A percentile compares a stretch with the other conserved stretches of the same genome.
Evolutionary conservation across 352 stramenopile genomes (phyloP).

Genomic region (Globisporangium lucens): DNA sequence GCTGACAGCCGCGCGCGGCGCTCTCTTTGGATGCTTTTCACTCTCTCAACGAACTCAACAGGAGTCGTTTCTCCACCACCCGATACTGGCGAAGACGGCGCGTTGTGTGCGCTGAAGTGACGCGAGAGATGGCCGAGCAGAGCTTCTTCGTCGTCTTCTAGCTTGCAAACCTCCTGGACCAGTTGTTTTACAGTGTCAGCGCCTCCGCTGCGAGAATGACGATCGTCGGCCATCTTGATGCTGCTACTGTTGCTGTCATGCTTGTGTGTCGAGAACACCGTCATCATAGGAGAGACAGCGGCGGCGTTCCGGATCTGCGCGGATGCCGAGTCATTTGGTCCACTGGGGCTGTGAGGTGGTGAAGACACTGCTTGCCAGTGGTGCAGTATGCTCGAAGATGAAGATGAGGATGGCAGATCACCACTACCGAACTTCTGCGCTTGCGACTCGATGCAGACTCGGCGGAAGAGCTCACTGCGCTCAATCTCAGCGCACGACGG

Average conservation of each 20-base stretch:
- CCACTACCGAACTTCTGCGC: neutral
- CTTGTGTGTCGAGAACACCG: neutral
- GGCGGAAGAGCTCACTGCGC: conserved; percentile 13
- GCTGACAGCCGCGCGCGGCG: conserved; percentile 1
- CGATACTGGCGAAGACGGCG: neutral
- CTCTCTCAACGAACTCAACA: conserved; percentile 2
- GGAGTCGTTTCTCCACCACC: neutral
- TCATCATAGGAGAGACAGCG: neutral
- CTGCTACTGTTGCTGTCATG: too few relatives aligned
- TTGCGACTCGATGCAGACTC: conserved; percentile 4
- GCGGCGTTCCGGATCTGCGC: neutral
- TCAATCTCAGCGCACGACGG: conserved; percentile 56
- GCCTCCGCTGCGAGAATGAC: neutral
- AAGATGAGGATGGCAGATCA: neutral
- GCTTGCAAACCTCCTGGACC: conserved; percentile 8
- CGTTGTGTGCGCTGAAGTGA: neutral
- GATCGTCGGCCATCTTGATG: neutral
- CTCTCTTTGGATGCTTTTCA: neutral
- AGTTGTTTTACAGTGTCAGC: neutral
- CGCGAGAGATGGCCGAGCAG: neutral
- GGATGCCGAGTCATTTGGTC: neutral
- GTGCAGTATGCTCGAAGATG: neutral
- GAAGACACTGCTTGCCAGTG: conserved; percentile 7
- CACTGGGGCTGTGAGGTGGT: neutral
- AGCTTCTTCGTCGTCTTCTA: conserved; percentile 12